phyloP scores from a whole-genome alignment of 306 rosid species.

The Rosa chinensis region DNA sequence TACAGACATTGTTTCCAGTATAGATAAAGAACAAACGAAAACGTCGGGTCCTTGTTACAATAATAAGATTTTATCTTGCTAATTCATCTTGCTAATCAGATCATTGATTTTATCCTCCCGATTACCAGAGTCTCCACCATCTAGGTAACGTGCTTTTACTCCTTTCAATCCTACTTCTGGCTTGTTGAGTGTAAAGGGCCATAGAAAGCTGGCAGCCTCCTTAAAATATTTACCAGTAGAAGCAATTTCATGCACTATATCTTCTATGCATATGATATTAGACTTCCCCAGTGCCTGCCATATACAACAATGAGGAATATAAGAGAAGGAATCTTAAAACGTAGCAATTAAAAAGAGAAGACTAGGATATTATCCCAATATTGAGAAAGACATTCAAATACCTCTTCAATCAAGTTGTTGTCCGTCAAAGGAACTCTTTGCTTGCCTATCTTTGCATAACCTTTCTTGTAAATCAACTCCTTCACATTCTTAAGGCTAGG shows the following conservation, averaged over 20 bases:
- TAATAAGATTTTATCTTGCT: not conserved
- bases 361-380: not conserved
- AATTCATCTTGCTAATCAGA: slow-evolving; percentile 74
- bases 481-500: slow-evolving; percentile 75
- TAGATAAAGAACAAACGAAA: not conserved
- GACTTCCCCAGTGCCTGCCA: slow-evolving; percentile 65
- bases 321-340: not conserved
- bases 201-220: slow-evolving; percentile 64
- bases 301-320: slow-evolving; percentile 4
- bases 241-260: slow-evolving; percentile 73
- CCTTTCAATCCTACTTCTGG: slow-evolving; percentile 64
- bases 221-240: slow-evolving; percentile 75
- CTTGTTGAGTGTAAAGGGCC: slow-evolving; percentile 79
- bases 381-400: slow-evolving; percentile 18
- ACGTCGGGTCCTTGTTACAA: slow-evolving; percentile 1
- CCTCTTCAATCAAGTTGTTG: slow-evolving; percentile 83
- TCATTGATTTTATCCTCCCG: slow-evolving; percentile 78
- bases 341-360: not conserved
- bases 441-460: slow-evolving; percentile 50
- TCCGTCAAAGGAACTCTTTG: slow-evolving; percentile 87
- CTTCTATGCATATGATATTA: slow-evolving; percentile 79
- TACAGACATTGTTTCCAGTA: slow-evolving; percentile 10
- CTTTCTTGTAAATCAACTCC: slow-evolving; percentile 82
- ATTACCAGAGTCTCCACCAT: slow-evolving; percentile 84
- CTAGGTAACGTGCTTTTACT: slow-evolving; percentile 50